These are phyloP conservation scores for Colletotrichum sp. DNA, from an alignment of 2,329 filamentous ascomycete species.

Conservation along the genomic window DNA sequence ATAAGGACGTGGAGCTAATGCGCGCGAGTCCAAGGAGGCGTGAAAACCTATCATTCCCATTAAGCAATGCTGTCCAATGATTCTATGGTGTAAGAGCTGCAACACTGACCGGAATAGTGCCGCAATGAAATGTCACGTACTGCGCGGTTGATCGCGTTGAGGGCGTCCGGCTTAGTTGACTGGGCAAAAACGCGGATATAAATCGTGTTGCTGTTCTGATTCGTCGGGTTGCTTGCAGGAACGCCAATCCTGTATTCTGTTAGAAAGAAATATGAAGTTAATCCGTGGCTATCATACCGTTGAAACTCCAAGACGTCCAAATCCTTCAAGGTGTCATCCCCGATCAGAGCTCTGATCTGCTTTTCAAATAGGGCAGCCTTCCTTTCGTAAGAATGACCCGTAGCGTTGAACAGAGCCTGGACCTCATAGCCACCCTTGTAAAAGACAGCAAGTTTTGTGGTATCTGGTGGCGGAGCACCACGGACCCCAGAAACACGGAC, in stretches of 20 bases:
- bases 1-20: neutral
- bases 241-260: neutral
- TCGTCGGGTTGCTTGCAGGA: neutral
- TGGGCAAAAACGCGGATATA: neutral
- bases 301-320: neutral
- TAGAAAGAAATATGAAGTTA: neutral
- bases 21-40: neutral
- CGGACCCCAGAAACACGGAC: neutral
- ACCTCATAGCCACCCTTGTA: conserved; percentile 53
- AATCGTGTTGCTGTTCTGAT: neutral
- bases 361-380: conserved; percentile 25
- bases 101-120: neutral
- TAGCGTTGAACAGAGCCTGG: conserved; percentile 48
- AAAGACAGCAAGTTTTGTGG: conserved; percentile 56
- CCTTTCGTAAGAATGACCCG: conserved; percentile 49
- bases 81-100: neutral
- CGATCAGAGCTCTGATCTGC: neutral
- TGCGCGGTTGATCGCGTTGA: neutral
- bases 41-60: neutral
- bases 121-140: neutral
- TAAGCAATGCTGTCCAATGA: neutral
- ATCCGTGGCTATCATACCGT: neutral
- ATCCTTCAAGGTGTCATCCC: neutral
- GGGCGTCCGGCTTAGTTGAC: neutral
- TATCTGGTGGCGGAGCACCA: conserved; percentile 46